Percentiles rank a stretch among this genome's conserved stretches.
These are phyloP conservation scores for Backusella mclennaniae DNA, from an alignment of 192 early-diverging fungal genomes.

Conservation along the genomic window DNA sequence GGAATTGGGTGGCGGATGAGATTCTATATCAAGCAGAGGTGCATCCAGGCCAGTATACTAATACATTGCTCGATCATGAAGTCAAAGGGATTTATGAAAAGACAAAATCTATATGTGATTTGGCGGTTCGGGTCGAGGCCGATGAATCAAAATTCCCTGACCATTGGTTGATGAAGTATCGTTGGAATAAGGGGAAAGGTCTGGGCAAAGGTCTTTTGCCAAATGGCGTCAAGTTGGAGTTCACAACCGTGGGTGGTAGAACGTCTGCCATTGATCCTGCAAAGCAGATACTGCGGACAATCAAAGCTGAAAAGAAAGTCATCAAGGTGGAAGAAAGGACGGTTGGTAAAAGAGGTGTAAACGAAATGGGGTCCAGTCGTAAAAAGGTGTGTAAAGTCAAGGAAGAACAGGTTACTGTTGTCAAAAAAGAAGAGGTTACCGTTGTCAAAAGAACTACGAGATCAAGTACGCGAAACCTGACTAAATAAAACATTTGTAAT, in stretches of 20 bases:
- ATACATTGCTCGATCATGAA: constrained; percentile 50
- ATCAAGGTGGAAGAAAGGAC: background rate
- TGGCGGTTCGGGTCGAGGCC: constrained; percentile 65
- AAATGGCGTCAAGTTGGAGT: constrained; percentile 57
- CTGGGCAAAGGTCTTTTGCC: constrained; percentile 42
- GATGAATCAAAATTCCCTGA: constrained; percentile 63
- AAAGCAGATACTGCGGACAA: background rate
- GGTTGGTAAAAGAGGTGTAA: no score
- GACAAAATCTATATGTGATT: constrained; percentile 46
- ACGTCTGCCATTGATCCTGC: background rate
- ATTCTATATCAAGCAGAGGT: constrained; percentile 70
- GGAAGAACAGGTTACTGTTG: no score
- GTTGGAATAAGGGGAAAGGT: constrained; percentile 68
- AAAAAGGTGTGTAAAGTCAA: background rate
- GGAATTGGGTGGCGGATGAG: constrained; percentile 89
- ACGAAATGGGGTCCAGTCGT: no score
- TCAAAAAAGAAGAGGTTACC: background rate
- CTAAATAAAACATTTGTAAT: no score
- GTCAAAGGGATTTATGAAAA: constrained; percentile 43
- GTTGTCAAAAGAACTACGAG: background rate
- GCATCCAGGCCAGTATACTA: constrained; percentile 61
- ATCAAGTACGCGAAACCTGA: background rate
- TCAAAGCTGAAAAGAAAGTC: background rate
- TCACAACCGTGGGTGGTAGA: constrained; percentile 54
- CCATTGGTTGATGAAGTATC: constrained; percentile 77